Conservation (phyloP, 1,139 yeast genomes). For the Geotrichum candidum region DNA sequence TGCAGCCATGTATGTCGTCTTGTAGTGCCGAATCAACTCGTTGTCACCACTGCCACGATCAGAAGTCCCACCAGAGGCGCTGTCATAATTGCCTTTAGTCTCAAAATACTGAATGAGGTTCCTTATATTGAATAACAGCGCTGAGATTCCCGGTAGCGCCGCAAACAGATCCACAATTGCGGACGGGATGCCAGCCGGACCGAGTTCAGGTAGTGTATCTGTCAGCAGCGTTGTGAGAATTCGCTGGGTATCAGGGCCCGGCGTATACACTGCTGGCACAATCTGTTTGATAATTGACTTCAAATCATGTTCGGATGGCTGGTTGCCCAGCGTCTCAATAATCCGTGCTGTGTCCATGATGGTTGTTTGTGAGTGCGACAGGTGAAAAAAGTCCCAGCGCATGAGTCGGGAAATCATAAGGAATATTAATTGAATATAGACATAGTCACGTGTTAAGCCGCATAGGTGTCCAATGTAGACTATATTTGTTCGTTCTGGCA, state of each 20-base stretch:
- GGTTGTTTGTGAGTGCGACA: background rate
- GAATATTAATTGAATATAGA: too few relatives aligned
- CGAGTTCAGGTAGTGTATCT: conserved; percentile 4
- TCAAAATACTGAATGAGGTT: conserved; percentile 1
- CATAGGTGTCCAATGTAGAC: background rate
- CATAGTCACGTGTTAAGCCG: background rate
- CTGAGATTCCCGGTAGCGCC: conserved; percentile 6
- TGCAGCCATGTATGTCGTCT: conserved; percentile 7
- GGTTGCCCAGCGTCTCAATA: background rate
- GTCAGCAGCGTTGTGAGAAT: conserved; percentile 3
- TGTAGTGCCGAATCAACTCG: conserved; percentile 3
- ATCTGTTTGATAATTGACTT: background rate
- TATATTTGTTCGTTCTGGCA: too few relatives aligned
- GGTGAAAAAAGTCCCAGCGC: background rate
- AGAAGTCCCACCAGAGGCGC: background rate
- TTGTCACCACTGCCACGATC: background rate
- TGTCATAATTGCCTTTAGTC: background rate
- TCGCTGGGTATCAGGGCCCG: conserved; percentile 1
- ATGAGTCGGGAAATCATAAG: background rate
- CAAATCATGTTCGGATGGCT: conserved; percentile 1
- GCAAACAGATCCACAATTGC: conserved; percentile 1
- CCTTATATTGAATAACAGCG: conserved; percentile 4
- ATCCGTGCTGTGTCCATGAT: background rate
- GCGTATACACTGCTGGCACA: conserved; percentile 1
- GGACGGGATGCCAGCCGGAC: background rate